phyloP scores from a whole-genome alignment of 805 yeast genomes.

The fission yeast (Schizosaccharomyces pombe) region DNA sequence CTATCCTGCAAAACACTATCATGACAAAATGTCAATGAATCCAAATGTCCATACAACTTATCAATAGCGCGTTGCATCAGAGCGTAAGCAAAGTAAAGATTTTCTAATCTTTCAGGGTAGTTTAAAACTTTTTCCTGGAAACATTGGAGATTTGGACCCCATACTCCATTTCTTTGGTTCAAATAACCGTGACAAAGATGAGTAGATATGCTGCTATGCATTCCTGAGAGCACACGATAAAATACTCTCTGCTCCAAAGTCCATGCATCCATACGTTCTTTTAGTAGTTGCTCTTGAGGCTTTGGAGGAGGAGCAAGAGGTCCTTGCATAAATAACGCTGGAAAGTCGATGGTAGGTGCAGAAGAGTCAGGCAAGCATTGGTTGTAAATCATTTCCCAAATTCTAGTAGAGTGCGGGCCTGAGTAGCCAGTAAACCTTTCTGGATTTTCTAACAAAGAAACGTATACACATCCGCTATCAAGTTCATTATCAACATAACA shows the following conservation, averaged over 20 bases:
- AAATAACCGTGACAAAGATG: slow-evolving; percentile 72
- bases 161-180: slow-evolving; percentile 45
- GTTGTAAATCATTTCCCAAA: slow-evolving; percentile 79
- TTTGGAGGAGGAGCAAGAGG: background rate
- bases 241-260: slow-evolving; percentile 77
- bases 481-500: slow-evolving; percentile 7
- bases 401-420: slow-evolving; percentile 73
- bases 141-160: slow-evolving; percentile 61
- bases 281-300: background rate
- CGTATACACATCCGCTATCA: slow-evolving; percentile 31
- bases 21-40: slow-evolving; percentile 27
- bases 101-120: slow-evolving; percentile 68
- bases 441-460: slow-evolving; percentile 68
- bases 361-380: slow-evolving; percentile 57
- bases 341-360: slow-evolving; percentile 8
- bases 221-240: slow-evolving; percentile 66
- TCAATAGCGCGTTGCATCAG: slow-evolving; percentile 59
- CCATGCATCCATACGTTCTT: slow-evolving; percentile 14
- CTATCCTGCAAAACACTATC: slow-evolving; percentile 12
- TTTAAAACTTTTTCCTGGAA: slow-evolving; percentile 81
- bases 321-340: slow-evolving; percentile 3
- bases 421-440: slow-evolving; percentile 93
- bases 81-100: slow-evolving; percentile 80
- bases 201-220: slow-evolving; percentile 88
- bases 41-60: slow-evolving; percentile 33